Base-by-base conservation (phyloP, 2,329 filamentous ascomycete species). In the Podosphaera fusca region DNA sequence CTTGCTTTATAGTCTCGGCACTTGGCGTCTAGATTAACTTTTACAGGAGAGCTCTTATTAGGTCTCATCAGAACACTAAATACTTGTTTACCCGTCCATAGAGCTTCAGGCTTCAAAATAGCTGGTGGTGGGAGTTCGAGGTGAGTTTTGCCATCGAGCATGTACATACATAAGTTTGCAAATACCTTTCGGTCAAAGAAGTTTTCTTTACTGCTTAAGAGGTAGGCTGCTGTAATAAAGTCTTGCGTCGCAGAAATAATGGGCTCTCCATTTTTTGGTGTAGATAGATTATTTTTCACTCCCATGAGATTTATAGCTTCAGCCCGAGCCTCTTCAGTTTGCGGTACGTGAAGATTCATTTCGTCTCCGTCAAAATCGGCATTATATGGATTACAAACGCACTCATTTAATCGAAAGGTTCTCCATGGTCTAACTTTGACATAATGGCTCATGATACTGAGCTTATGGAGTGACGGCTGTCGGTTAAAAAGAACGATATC, bases 161-260 rank as follows among this genome's bases (percentile, higher is more conserved):
- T 98, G 69, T 89, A 92, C 69, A 86, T 84, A 67, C 89, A 94
- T 47, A 95, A 79, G 63, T 94, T 89, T 1, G 85, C 83, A 66
- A 98, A 98, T 0, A 85, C 82, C 63, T 84, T 84, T 56, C 90
- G 81, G 64, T 94, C 87, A 65, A 85, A 95, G 70, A 98, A 96
- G 58, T 82, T 80, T 67, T 96, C 90, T 67, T 96, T 96, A 69
- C 82, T 85, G 64, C 87, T 95, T 33, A 96, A 74, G 3, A 96
- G 72, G 67, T 88, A 98, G 0, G 92, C 86, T 3, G 89, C 89
- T 33, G 90, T 96, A 64, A 98, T 96, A 72, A 98, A 98, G 75
- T 98, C 92, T 66, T 98, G 92, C 35, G 94, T 98, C n/a, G 92
- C 90, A 21, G 89, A 88, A 71, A 98, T 96, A 64, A 98, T 94